Evolutionary conservation across 495 filamentous ascomycete genomes (phyloP).

Genomic region (Pseudotulostoma volvatum): DNA sequence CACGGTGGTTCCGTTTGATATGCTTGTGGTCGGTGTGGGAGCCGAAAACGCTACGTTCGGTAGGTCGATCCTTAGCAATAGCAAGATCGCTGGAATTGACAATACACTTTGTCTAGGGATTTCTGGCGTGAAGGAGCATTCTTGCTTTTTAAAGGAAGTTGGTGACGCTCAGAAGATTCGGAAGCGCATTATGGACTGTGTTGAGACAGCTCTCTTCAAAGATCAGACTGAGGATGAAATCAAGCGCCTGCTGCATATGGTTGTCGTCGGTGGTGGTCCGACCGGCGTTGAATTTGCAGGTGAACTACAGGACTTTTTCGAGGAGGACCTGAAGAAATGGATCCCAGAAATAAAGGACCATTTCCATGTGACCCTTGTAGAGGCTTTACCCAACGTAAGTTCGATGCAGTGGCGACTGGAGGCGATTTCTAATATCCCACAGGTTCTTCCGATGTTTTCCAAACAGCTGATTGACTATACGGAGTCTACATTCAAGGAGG

Average conservation of each 20-base stretch:
- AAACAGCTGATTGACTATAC: constrained; percentile 99
- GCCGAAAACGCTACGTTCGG: constrained; percentile 98
- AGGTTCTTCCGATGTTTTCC: constrained; percentile 89
- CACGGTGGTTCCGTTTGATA: constrained; percentile 92
- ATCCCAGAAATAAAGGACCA: constrained; percentile 85
- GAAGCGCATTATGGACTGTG: constrained; percentile 98
- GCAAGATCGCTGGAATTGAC: neutral
- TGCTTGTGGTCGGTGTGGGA: constrained; percentile 92
- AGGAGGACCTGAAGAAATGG: constrained; percentile 94
- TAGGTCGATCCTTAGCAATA: constrained; percentile 14
- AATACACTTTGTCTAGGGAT: constrained; percentile 38
- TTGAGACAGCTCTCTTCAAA: constrained; percentile 97
- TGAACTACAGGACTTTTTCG: constrained; percentile 97
- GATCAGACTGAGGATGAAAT: constrained; percentile 81
- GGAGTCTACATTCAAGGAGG: constrained; percentile 96
- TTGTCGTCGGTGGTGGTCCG: constrained; percentile 93
- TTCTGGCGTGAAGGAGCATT: constrained; percentile 83
- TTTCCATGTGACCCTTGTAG: constrained; percentile 93
- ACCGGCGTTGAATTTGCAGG: constrained; percentile 97
- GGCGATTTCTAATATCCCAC: neutral
- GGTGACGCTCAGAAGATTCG: constrained; percentile 87
- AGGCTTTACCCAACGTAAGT: constrained; percentile 81
- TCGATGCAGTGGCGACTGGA: neutral
- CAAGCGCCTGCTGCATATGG: constrained; percentile 94
- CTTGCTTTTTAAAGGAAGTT: constrained; percentile 97